Percentiles rank a stretch among this genome's conserved stretches.
Conservation (phyloP, 139 green algal species). For the Asterochloris sp. region DNA sequence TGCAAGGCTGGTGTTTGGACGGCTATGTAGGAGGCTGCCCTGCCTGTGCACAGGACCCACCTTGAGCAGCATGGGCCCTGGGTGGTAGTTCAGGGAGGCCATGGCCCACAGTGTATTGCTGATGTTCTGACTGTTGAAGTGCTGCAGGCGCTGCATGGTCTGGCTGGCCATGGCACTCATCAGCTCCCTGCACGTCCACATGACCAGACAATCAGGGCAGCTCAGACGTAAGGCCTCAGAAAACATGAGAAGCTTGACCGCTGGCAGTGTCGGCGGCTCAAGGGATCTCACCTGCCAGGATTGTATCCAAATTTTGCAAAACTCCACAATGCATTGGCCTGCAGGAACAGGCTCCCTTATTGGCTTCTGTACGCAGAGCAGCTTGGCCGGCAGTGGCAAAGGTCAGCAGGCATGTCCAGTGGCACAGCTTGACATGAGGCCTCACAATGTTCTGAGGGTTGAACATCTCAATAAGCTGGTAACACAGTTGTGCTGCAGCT, state of each 20-base stretch:
- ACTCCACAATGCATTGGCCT: slow-evolving; percentile 12
- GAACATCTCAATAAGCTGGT: slow-evolving; percentile 12
- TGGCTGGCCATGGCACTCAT: slow-evolving; percentile 17
- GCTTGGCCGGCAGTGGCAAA: too few relatives aligned
- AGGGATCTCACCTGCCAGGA: slow-evolving; percentile 6
- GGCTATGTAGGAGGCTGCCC: too few relatives aligned
- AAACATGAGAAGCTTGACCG: background rate
- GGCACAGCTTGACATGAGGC: too few relatives aligned
- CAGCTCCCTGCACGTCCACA: background rate
- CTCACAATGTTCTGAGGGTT: slow-evolving; percentile 14
- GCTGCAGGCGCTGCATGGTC: slow-evolving; percentile 12
- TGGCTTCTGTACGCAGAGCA: too few relatives aligned
- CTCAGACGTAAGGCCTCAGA: background rate
- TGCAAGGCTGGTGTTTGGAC: too few relatives aligned
- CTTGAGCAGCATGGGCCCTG: slow-evolving; percentile 20
- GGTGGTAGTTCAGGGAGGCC: slow-evolving; percentile 40
- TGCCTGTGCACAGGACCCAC: background rate
- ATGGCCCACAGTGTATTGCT: slow-evolving; percentile 51
- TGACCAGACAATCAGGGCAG: background rate
- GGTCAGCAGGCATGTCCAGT: too few relatives aligned
- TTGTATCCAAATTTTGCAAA: slow-evolving; percentile 21
- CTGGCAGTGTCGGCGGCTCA: background rate
- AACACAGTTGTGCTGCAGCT: slow-evolving; percentile 6
- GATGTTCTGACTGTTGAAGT: slow-evolving; percentile 43
- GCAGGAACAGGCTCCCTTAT: too few relatives aligned